phyloP scores from a whole-genome alignment of 805 yeast genomes.

The Lachancea fermentati region DNA sequence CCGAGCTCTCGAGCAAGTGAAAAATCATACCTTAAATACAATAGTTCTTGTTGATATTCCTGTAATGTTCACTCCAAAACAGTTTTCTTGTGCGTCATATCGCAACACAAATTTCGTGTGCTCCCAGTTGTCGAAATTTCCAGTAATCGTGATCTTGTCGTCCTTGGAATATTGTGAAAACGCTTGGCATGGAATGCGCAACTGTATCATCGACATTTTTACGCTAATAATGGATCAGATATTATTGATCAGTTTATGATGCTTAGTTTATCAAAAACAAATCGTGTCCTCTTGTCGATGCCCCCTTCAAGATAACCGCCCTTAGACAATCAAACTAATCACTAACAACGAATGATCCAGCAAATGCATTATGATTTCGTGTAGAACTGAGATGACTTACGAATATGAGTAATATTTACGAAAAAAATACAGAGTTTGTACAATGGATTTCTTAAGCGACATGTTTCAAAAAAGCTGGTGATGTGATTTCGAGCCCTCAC shows the following conservation, averaged over 20 bases:
- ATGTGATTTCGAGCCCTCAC: too few species aligned
- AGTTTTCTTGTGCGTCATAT: conserved; percentile 11
- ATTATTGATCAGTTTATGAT: too few species aligned
- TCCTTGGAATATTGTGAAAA: conserved; percentile 7
- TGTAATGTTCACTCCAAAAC: conserved; percentile 13
- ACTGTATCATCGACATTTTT: conserved; percentile 2
- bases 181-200: conserved; percentile 7
- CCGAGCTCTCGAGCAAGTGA: neutral
- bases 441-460: too few species aligned
- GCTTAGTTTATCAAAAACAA: too few species aligned
- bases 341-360: too few species aligned
- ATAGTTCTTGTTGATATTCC: conserved; percentile 1
- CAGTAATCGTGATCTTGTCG: conserved; percentile 24
- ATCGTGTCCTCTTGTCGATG: neutral
- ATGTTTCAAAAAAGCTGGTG: too few species aligned
- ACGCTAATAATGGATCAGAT: too few species aligned
- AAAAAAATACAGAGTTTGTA: too few species aligned
- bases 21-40: conserved; percentile 7
- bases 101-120: conserved; percentile 15
- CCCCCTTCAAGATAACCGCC: conserved; percentile 1
- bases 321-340: too few species aligned
- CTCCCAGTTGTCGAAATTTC: conserved; percentile 29
- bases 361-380: too few species aligned
- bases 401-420: too few species aligned
- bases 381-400: too few species aligned